Evolutionary conservation across 257 asterid genomes (phyloP).

Genomic region (Mitragyna speciosa): DNA sequence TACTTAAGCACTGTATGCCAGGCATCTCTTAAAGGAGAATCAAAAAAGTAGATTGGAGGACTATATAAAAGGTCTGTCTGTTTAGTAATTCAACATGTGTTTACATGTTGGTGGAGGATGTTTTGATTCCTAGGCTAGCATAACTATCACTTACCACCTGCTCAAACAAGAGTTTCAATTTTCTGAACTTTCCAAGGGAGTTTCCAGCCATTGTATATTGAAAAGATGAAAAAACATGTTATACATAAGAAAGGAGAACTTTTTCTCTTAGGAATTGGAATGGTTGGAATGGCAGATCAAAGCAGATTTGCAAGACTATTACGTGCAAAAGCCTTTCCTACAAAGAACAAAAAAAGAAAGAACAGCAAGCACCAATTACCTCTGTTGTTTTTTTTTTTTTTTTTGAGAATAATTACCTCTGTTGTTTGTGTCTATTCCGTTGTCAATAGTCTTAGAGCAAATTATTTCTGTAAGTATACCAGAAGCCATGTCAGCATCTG

Average conservation of each 20-base stretch:
- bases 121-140: neutral
- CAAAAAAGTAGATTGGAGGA: neutral
- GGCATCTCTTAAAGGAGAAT: neutral
- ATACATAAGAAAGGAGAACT: neutral
- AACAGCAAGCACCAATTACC: slow-evolving; percentile 14
- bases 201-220: neutral
- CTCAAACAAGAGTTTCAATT: neutral
- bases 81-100: neutral
- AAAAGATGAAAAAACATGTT: neutral
- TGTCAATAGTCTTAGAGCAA: neutral
- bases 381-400: no score
- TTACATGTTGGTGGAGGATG: neutral
- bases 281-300: neutral
- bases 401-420: no score
- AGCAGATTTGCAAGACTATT: no score
- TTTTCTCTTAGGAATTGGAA: no score
- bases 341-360: neutral
- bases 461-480: neutral
- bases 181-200: neutral
- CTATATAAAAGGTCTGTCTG: neutral
- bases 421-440: neutral
- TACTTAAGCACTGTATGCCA: neutral
- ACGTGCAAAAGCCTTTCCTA: neutral
- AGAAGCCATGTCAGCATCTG: slow-evolving; percentile 3
- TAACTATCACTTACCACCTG: neutral